These are phyloP conservation scores for Ceratocystis alfenasii DNA, from an alignment of 2,329 filamentous ascomycete genomes.

Conservation along the genomic window DNA sequence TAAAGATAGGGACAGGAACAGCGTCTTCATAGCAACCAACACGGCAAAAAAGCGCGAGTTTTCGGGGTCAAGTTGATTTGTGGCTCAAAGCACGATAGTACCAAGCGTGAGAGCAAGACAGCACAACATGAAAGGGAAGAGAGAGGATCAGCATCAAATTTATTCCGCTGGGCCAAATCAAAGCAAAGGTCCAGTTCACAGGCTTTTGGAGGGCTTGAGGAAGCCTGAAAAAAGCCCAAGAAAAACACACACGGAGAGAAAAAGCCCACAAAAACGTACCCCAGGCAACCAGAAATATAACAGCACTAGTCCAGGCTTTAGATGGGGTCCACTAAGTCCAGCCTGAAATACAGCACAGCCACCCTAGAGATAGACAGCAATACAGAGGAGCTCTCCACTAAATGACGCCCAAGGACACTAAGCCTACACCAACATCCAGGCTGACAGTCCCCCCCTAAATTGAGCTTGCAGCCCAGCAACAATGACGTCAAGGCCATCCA, in stretches of 20 bases:
- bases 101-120: too few species aligned
- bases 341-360: neutral
- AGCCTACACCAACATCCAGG: neutral
- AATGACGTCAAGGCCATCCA: conserved; percentile 5
- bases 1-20: too few species aligned
- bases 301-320: neutral
- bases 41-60: too few species aligned
- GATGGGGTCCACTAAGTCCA: neutral
- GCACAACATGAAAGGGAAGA: too few species aligned
- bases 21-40: too few species aligned
- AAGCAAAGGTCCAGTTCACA: too few species aligned
- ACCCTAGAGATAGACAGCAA: too few species aligned
- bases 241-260: neutral
- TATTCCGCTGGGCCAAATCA: too few species aligned
- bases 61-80: too few species aligned
- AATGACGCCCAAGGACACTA: neutral
- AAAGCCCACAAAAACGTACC: conserved; percentile 9
- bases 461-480: neutral
- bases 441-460: neutral
- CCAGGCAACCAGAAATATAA: neutral
- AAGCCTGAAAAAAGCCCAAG: neutral
- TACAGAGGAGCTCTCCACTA: too few species aligned
- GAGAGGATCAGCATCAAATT: too few species aligned
- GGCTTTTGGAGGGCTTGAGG: neutral
- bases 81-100: too few species aligned